Conservation (phyloP, 805 yeast genomes). For the Kluyveromyces nonfermentans region DNA sequence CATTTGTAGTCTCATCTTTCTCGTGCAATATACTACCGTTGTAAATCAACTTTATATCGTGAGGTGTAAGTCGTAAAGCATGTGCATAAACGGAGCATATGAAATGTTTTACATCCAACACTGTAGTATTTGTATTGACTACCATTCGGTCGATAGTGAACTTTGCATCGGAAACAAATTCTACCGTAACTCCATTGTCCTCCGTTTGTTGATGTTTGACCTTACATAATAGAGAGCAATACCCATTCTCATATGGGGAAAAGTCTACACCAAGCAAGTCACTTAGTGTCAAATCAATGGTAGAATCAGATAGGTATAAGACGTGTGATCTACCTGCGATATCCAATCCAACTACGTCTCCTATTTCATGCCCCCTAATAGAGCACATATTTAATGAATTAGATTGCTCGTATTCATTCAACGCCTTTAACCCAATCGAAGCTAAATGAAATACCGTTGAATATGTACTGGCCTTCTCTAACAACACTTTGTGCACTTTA, state of each 20-base stretch:
- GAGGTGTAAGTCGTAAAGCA: slow-evolving; percentile 12
- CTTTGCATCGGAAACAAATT: slow-evolving; percentile 19
- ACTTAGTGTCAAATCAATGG: slow-evolving; percentile 17
- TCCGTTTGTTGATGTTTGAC: slow-evolving; percentile 15
- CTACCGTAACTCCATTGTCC: slow-evolving; percentile 10
- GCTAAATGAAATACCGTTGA: slow-evolving; percentile 13
- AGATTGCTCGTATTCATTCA: slow-evolving; percentile 15
- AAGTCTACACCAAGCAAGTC: slow-evolving; percentile 29
- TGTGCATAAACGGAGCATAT: slow-evolving; percentile 20
- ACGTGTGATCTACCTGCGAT: slow-evolving; percentile 16
- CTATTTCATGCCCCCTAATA: slow-evolving; percentile 7
- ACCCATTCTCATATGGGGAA: slow-evolving; percentile 24
- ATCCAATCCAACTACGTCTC: slow-evolving; percentile 16
- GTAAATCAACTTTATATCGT: slow-evolving; percentile 21
- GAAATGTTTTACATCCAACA: slow-evolving; percentile 20
- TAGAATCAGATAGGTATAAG: slow-evolving; percentile 8
- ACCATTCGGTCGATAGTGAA: slow-evolving; percentile 16
- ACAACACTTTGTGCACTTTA: slow-evolving; percentile 8
- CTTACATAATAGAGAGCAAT: slow-evolving; percentile 24
- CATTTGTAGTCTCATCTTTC: slow-evolving; percentile 12
- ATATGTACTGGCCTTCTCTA: slow-evolving; percentile 8
- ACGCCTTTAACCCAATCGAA: slow-evolving; percentile 9
- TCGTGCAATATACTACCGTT: slow-evolving; percentile 19
- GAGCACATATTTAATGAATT: slow-evolving; percentile 12
- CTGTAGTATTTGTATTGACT: slow-evolving; percentile 17